These are phyloP conservation scores for Trichophyton verrucosum DNA, from an alignment of 2,329 filamentous ascomycete species.

Conservation along the genomic window DNA sequence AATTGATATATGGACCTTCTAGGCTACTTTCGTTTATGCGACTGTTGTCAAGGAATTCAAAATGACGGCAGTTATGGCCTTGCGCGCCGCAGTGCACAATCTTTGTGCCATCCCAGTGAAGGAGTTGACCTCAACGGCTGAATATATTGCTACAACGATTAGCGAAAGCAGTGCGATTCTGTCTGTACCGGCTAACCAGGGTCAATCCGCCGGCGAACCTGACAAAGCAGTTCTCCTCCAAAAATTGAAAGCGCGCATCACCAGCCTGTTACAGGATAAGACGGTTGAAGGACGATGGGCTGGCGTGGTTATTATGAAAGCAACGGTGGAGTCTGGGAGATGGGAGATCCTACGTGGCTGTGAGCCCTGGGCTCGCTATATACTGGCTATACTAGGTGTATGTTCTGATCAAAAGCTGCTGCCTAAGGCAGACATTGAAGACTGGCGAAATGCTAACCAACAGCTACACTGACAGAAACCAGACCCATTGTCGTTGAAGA, in stretches of 20 bases:
- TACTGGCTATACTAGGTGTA: conserved; percentile 63
- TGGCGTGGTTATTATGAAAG: conserved; percentile 67
- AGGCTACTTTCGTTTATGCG: background rate
- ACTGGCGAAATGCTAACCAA: background rate
- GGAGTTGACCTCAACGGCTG: conserved; percentile 61
- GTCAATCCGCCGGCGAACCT: conserved; percentile 49
- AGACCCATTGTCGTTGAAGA: conserved; percentile 62
- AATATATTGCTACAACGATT: conserved; percentile 50
- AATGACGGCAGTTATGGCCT: conserved; percentile 24
- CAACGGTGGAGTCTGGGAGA: conserved; percentile 67
- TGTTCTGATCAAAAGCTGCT: conserved; percentile 10
- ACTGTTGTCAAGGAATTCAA: background rate
- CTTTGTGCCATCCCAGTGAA: conserved; percentile 59
- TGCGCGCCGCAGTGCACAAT: conserved; percentile 35
- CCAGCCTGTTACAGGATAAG: conserved; percentile 64
- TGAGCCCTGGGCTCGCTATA: conserved; percentile 62
- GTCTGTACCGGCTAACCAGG: conserved; percentile 47
- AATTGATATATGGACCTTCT: background rate
- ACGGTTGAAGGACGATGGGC: conserved; percentile 63
- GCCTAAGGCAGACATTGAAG: background rate
- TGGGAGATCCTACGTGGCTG: conserved; percentile 66
- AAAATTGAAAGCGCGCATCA: conserved; percentile 67
- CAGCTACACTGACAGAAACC: conserved; percentile 48
- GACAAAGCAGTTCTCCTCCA: conserved; percentile 59
- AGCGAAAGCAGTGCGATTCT: conserved; percentile 47